Evolutionary conservation across 352 stramenopile species (phyloP), one percentile per base, ranked within the genome.

Genomic region (Phytophthora lateralis): DNA sequence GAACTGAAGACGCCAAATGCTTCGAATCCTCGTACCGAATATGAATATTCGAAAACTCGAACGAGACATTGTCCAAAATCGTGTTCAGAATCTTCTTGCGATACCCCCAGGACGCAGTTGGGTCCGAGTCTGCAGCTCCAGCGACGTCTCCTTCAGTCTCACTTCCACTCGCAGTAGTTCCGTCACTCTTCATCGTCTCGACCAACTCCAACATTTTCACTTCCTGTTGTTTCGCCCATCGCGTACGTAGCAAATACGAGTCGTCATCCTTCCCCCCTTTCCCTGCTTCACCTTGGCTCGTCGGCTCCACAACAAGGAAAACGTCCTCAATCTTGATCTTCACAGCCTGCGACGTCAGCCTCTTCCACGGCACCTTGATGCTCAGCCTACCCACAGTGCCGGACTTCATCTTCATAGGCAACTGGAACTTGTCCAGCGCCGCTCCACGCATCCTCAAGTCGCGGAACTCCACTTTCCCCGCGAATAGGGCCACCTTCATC

Each of bases 321-420:
- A 95, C 60, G 58, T 95, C 82, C 37, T 95, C 82, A 14, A 95
- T 63, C 47, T 87, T 74, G 20, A 94, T 83, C 59, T 81, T 88
- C 34, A 95, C 80, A 2, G 81, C 70, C 53, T 93, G 76, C 51
- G 84, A 91, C 21, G 82, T 90, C 35, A 95, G 68, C 15, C 80
- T 76, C 60, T 95, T 94, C 87, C 87, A 95, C 41, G 85, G 85
- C 32, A 95, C 87, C 57, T 94, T 93, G 55, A 95, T 85, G 43
- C 74, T 73, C 24, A 95, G 64, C 5, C 75, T 73, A 0, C 87
- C 83, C 8, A 95, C 51, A 48, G 69, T 88, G 1, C 83, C 85
- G 7, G 81, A 71, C 42, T 91, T 94, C 58, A 95, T 80, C 27
- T 76, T 82, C 57, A 95, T 56, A 6, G 87, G 87, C 56, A 95